Percentiles rank a stretch among this genome's conserved stretches.
Conservation (phyloP, 2,329 filamentous ascomycete species). For the Penicillium vulpinum region DNA sequence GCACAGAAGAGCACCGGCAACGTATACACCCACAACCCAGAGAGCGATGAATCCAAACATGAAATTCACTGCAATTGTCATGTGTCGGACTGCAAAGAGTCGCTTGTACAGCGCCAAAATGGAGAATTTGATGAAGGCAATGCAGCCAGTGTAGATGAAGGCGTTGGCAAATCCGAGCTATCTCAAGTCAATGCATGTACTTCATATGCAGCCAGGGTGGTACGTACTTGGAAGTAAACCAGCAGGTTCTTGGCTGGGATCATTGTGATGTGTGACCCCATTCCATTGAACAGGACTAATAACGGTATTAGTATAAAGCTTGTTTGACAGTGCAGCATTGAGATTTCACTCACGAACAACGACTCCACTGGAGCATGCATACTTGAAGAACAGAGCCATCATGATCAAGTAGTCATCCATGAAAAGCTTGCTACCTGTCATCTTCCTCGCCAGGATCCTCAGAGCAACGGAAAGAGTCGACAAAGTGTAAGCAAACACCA, state of each 20-base stretch:
- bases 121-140: constrained; percentile 31
- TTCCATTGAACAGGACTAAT: constrained; percentile 28
- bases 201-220: not conserved
- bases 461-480: constrained; percentile 29
- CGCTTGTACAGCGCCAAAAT: constrained; percentile 33
- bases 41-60: constrained; percentile 23
- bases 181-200: not conserved
- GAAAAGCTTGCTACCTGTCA: constrained; percentile 28
- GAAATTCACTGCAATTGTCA: constrained; percentile 22
- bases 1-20: constrained; percentile 25
- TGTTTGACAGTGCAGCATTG: not conserved
- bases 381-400: constrained; percentile 32
- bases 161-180: constrained; percentile 31
- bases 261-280: constrained; percentile 32
- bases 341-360: constrained; percentile 24
- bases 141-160: constrained; percentile 29
- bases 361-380: constrained; percentile 31
- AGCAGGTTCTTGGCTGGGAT: constrained; percentile 26
- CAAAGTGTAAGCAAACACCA: constrained; percentile 29
- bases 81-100: constrained; percentile 24
- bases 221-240: constrained; percentile 27
- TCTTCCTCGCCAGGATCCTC: constrained; percentile 26
- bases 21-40: constrained; percentile 26
- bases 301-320: not conserved
- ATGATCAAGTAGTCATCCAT: constrained; percentile 35